Percentiles rank a stretch among this genome's conserved stretches.
These are phyloP conservation scores for Narthecium ossifragum DNA, from an alignment of 106 monocot genomes.

Conservation along the genomic window DNA sequence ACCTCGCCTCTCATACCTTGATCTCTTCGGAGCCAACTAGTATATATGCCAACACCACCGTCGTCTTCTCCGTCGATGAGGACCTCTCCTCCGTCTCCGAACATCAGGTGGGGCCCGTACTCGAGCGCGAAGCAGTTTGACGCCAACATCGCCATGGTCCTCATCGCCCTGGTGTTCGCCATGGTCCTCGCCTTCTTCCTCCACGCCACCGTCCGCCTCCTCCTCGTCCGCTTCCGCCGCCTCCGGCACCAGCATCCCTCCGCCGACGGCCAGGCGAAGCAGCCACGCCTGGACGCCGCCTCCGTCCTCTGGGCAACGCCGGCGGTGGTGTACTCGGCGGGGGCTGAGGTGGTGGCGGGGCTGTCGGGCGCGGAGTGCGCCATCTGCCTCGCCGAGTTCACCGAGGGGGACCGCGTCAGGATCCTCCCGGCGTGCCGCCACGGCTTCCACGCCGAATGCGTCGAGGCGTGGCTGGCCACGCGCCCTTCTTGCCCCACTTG, in stretches of 20 bases:
- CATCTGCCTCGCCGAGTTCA: constrained; percentile 17
- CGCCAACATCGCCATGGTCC: constrained; percentile 14
- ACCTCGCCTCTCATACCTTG: too few species aligned
- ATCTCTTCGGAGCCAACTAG: too few species aligned
- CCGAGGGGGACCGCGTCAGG: constrained; percentile 7
- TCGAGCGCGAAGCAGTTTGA: constrained; percentile 15
- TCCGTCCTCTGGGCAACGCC: background rate
- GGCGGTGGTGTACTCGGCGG: constrained; percentile 1
- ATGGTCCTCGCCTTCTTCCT: constrained; percentile 2
- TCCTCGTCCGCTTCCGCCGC: constrained; percentile 3
- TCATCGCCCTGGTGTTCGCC: constrained; percentile 9
- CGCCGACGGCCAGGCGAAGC: too few species aligned
- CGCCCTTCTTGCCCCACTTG: constrained; percentile 11
- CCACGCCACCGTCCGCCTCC: background rate
- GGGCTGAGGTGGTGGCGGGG: background rate
- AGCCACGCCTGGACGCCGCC: background rate
- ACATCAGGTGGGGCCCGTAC: constrained; percentile 18
- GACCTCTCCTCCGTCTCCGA: background rate
- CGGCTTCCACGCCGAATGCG: constrained; percentile 14
- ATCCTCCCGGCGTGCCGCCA: constrained; percentile 15
- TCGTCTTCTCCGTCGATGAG: background rate
- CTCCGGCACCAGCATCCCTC: background rate
- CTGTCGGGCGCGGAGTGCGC: constrained; percentile 3
- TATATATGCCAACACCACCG: background rate
- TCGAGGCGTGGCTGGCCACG: constrained; percentile 8